A percentile compares a stretch with the other conserved stretches of the same genome.
phyloP scores from a whole-genome alignment of 2,329 filamentous ascomycete genomes.

The Grosmannia penicillata region DNA sequence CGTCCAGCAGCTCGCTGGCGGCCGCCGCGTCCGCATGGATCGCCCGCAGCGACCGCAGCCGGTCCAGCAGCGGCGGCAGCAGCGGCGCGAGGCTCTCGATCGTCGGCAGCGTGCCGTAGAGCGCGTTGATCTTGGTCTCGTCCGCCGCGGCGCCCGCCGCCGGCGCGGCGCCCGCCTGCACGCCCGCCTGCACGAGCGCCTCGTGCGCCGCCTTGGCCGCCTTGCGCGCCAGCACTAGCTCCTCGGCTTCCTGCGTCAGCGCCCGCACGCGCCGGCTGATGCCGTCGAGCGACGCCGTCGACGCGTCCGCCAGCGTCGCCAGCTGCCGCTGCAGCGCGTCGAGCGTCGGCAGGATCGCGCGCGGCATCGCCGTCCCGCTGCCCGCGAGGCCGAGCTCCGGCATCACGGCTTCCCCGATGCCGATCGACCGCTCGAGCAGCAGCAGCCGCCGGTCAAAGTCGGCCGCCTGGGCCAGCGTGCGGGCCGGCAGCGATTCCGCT shows the following conservation, averaged over 20 bases:
- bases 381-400: conserved; percentile 29
- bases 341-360: conserved; percentile 69
- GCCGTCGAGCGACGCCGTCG: conserved; percentile 56
- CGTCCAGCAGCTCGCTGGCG: conserved; percentile 62
- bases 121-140: conserved; percentile 78
- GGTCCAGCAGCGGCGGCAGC: conserved; percentile 71
- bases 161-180: conserved; percentile 1
- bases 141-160: conserved; percentile 23
- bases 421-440: conserved; percentile 66
- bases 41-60: conserved; percentile 66
- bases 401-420: conserved; percentile 54
- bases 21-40: conserved; percentile 79
- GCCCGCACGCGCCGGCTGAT: conserved; percentile 55
- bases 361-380: conserved; percentile 28
- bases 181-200: conserved; percentile 33
- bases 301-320: conserved; percentile 56
- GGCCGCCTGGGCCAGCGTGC: conserved; percentile 64
- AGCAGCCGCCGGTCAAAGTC: conserved; percentile 76
- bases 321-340: conserved; percentile 72
- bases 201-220: conserved; percentile 49
- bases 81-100: conserved; percentile 78
- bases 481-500: conserved; percentile 19
- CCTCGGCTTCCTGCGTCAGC: conserved; percentile 59
- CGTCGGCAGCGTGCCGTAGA: conserved; percentile 77
- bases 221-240: conserved; percentile 49